Percentiles rank a stretch among this genome's conserved stretches.
These are phyloP conservation scores for Trichosporon sp. DNA, from an alignment of 1,284 basidiomycete species.

Conservation along the genomic window DNA sequence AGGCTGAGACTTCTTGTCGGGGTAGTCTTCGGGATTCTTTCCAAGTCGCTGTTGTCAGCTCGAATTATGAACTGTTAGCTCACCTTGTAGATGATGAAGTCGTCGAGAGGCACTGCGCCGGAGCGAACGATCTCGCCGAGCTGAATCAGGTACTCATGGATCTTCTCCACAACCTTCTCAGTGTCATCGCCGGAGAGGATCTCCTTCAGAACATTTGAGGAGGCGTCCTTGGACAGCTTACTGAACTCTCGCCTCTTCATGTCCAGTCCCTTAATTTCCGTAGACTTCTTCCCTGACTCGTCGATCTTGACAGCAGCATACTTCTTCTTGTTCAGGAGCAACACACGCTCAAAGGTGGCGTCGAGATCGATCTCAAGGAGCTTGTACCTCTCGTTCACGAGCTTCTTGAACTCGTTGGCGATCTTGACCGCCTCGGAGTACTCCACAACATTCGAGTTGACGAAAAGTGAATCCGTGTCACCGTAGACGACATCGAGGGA, in stretches of 20 bases:
- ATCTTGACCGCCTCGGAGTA: conserved; percentile 84
- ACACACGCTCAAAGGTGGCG: conserved; percentile 83
- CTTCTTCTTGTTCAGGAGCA: conserved; percentile 98
- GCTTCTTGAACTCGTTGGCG: conserved; percentile 86
- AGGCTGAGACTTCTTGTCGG: conserved; percentile 87
- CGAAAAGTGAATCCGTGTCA: conserved; percentile 97
- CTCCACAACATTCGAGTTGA: conserved; percentile 90
- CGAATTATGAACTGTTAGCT: conserved; percentile 9
- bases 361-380: conserved; percentile 97
- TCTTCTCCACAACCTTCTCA: conserved; percentile 81
- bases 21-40: conserved; percentile 93
- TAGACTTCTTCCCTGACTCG: conserved; percentile 65
- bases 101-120: conserved; percentile 75
- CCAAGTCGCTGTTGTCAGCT: conserved; percentile 65
- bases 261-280: conserved; percentile 94
- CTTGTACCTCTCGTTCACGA: conserved; percentile 91
- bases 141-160: conserved; percentile 82
- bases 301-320: conserved; percentile 95
- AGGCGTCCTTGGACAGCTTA: conserved; percentile 82
- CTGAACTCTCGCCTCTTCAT: conserved; percentile 99
- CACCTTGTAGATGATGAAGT: conserved; percentile 92
- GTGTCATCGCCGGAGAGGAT: conserved; percentile 87
- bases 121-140: conserved; percentile 70
- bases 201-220: conserved; percentile 80
- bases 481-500: conserved; percentile 95